These are phyloP conservation scores for Thraustochytrium sp. DNA, from an alignment of 352 stramenopile species.

Conservation along the genomic window DNA sequence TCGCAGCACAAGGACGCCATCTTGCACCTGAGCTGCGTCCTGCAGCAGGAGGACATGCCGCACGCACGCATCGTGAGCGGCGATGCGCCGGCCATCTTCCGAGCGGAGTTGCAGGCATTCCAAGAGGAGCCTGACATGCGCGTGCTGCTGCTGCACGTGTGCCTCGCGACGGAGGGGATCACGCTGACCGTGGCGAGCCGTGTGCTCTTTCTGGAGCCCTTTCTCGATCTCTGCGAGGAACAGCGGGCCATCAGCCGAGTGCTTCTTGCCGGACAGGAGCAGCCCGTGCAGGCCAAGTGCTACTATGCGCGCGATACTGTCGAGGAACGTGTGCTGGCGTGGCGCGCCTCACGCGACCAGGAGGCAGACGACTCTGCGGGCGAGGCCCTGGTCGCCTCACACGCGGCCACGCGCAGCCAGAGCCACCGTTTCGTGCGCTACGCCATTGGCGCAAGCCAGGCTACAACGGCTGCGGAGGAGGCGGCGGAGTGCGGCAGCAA, in stretches of 20 bases:
- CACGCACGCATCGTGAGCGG: background rate
- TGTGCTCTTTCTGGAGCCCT: constrained; percentile 43
- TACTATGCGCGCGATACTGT: constrained; percentile 44
- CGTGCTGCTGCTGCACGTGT: constrained; percentile 21
- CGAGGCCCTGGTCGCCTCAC: background rate
- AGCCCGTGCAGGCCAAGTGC: constrained; percentile 6
- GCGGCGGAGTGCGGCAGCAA: too few species aligned
- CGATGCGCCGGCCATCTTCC: background rate
- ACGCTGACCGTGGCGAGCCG: constrained; percentile 38
- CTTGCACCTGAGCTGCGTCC: background rate
- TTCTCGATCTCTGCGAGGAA: constrained; percentile 40
- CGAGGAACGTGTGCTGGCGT: constrained; percentile 46
- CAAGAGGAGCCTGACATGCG: background rate
- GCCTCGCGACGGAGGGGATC: background rate
- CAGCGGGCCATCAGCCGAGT: constrained; percentile 61
- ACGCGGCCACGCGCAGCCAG: background rate
- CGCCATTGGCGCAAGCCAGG: background rate
- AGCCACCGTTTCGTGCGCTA: background rate
- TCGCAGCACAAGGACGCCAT: background rate
- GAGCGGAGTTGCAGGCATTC: background rate
- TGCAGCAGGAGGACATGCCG: background rate
- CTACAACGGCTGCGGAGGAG: too few species aligned
- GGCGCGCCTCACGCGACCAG: background rate
- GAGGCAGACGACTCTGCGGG: background rate
- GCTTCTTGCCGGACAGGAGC: constrained; percentile 60